phyloP scores from a whole-genome alignment of 1,284 basidiomycete species.

The Spongispora temasekensis region DNA sequence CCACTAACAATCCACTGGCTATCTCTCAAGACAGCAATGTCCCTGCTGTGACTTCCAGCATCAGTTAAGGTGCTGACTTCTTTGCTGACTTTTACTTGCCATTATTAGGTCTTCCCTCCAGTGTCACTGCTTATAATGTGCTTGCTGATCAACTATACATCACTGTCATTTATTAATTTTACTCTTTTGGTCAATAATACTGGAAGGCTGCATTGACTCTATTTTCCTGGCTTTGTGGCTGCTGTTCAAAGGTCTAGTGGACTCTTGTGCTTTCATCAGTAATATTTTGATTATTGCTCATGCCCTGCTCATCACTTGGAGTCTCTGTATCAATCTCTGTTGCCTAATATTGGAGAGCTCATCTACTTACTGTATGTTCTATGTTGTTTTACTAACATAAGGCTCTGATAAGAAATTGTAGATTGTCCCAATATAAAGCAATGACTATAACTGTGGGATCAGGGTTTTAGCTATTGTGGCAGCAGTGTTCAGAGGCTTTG shows the following conservation, averaged over 20 bases:
- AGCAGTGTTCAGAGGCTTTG: background rate
- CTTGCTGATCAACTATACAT: background rate
- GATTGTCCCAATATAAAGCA: background rate
- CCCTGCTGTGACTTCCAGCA: background rate
- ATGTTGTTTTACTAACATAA: background rate
- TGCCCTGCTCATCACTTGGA: too few relatives aligned
- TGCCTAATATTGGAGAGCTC: conserved; percentile 1
- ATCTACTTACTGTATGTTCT: background rate
- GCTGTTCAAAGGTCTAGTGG: too few relatives aligned
- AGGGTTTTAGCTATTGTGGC: background rate
- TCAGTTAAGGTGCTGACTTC: background rate
- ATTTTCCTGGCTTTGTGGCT: too few relatives aligned
- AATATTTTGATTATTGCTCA: too few relatives aligned
- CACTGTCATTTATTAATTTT: too few relatives aligned
- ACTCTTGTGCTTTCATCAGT: too few relatives aligned
- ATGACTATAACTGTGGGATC: background rate
- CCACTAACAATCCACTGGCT: background rate
- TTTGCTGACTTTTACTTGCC: background rate
- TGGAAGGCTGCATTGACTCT: too few relatives aligned
- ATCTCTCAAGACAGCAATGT: background rate
- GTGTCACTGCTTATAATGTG: background rate
- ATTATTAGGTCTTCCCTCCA: background rate
- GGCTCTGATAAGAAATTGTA: background rate
- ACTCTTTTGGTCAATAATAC: too few relatives aligned
- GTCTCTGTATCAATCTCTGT: too few relatives aligned